phyloP scores from a whole-genome alignment of 441 rosid species.

The Theobroma grandiflorum region DNA sequence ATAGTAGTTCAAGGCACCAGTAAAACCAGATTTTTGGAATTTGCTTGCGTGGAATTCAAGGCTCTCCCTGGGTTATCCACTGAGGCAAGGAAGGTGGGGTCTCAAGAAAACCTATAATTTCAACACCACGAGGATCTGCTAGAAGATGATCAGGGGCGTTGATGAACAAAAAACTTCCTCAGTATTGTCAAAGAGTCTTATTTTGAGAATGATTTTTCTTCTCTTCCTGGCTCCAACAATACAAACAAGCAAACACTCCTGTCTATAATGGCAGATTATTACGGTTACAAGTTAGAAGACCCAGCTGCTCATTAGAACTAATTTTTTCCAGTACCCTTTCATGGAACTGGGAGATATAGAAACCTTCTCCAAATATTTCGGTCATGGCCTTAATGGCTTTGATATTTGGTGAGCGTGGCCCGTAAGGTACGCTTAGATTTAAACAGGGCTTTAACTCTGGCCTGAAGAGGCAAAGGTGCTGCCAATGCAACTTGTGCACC shows the following conservation, averaged over 20 bases:
- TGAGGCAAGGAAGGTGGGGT: constrained; percentile 38
- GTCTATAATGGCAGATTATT: neutral
- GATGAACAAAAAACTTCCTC: constrained; percentile 33
- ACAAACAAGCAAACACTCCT: neutral
- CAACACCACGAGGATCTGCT: constrained; percentile 37
- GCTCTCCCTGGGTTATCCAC: constrained; percentile 37
- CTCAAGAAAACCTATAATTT: constrained; percentile 42
- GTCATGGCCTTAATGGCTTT: constrained; percentile 39
- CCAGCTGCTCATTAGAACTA: too few relatives aligned
- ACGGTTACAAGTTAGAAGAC: too few relatives aligned
- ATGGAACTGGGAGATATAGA: constrained; percentile 51
- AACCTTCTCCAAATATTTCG: constrained; percentile 46
- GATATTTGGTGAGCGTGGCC: constrained; percentile 28
- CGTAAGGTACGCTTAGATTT: constrained; percentile 45
- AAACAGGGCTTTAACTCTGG: constrained; percentile 46
- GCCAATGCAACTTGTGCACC: constrained; percentile 47
- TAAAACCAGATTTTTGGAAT: constrained; percentile 40
- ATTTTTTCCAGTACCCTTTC: constrained; percentile 14
- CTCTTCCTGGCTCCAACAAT: constrained; percentile 19
- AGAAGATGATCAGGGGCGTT: constrained; percentile 38
- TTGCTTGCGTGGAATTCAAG: constrained; percentile 33
- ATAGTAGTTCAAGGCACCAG: constrained; percentile 40
- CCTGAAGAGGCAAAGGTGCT: constrained; percentile 46
- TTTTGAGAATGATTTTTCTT: constrained; percentile 42
- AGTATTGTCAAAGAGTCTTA: constrained; percentile 32